Percentiles rank a stretch among this genome's conserved stretches.
phyloP scores from a whole-genome alignment of 371 early-diverging fungal genomes.

The Choanephora cucurbitarum region DNA sequence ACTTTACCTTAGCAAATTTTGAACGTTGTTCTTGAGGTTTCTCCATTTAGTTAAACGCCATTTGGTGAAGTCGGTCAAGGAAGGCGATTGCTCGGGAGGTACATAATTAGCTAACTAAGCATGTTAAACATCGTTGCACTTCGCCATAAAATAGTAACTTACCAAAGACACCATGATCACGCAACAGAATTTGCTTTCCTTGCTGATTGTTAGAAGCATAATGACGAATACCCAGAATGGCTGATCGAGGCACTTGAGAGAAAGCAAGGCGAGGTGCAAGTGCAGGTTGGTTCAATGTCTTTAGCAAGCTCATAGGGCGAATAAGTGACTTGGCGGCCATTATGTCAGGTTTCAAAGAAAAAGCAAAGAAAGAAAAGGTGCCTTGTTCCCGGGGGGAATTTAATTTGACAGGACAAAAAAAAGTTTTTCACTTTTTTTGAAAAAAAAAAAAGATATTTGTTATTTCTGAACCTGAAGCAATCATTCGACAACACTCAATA shows the following conservation, averaged over 20 bases:
- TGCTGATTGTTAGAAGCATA: conserved; percentile 25
- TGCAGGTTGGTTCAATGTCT: conserved; percentile 11
- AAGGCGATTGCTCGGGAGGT: conserved; percentile 48
- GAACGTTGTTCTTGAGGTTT: conserved; percentile 50
- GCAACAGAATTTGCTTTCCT: conserved; percentile 42
- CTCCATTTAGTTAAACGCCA: conserved; percentile 57
- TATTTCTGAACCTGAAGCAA: too few species aligned
- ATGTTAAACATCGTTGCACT: too few species aligned
- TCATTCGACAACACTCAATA: too few species aligned
- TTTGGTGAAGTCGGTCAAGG: conserved; percentile 45
- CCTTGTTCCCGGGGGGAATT: too few species aligned
- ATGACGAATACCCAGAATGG: conserved; percentile 22
- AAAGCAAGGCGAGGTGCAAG: conserved; percentile 10
- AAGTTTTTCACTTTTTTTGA: too few species aligned
- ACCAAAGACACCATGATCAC: conserved; percentile 58
- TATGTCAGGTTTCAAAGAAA: background rate
- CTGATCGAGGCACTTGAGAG: conserved; percentile 20
- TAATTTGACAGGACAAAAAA: too few species aligned
- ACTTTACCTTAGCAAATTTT: conserved; percentile 48
- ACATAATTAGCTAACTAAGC: conserved; percentile 52
- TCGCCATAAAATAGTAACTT: too few species aligned
- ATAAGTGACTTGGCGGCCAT: background rate
- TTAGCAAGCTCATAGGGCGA: background rate
- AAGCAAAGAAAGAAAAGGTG: background rate
- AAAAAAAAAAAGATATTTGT: too few species aligned